Conservation (phyloP, 257 asterid species). For the Gentiana macrophylla region DNA sequence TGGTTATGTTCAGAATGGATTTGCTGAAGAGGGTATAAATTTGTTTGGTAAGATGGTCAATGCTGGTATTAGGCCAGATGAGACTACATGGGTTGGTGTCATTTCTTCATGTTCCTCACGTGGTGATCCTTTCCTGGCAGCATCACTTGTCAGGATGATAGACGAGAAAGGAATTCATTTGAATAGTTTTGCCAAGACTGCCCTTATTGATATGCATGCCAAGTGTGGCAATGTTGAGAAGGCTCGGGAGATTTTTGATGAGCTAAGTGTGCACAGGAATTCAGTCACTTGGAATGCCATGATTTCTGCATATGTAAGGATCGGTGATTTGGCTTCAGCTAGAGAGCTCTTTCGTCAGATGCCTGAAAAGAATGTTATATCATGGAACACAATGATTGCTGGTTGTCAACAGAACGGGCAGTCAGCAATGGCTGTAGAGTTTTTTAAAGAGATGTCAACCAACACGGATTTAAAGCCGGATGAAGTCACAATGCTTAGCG, state of each 20-base stretch:
- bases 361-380: slow-evolving; percentile 46
- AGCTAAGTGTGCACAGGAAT: slow-evolving; percentile 29
- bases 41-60: slow-evolving; percentile 48
- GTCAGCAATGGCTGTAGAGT: slow-evolving; percentile 46
- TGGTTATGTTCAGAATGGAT: slow-evolving; percentile 54
- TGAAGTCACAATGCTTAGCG: slow-evolving; percentile 57
- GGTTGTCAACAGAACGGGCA: slow-evolving; percentile 71
- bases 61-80: slow-evolving; percentile 37
- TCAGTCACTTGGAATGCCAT: slow-evolving; percentile 60
- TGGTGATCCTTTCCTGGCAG: slow-evolving; percentile 38
- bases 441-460: slow-evolving; percentile 47
- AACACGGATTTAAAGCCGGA: slow-evolving; percentile 32
- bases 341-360: slow-evolving; percentile 41
- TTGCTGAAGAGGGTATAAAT: slow-evolving; percentile 33
- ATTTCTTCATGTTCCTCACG: slow-evolving; percentile 49
- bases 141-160: slow-evolving; percentile 31
- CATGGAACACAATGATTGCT: slow-evolving; percentile 72
- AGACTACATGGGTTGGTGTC: slow-evolving; percentile 54
- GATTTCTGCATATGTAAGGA: slow-evolving; percentile 53
- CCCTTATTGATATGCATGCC: slow-evolving; percentile 67
- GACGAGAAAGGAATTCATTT: slow-evolving; percentile 18
- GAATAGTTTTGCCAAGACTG: slow-evolving; percentile 42
- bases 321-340: slow-evolving; percentile 47
- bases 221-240: slow-evolving; percentile 49
- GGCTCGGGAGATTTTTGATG: slow-evolving; percentile 51